Percentiles rank a stretch among this genome's conserved stretches.
Conservation (phyloP, 768 basidiomycete genomes). For the Kwoniella mangroviensis region DNA sequence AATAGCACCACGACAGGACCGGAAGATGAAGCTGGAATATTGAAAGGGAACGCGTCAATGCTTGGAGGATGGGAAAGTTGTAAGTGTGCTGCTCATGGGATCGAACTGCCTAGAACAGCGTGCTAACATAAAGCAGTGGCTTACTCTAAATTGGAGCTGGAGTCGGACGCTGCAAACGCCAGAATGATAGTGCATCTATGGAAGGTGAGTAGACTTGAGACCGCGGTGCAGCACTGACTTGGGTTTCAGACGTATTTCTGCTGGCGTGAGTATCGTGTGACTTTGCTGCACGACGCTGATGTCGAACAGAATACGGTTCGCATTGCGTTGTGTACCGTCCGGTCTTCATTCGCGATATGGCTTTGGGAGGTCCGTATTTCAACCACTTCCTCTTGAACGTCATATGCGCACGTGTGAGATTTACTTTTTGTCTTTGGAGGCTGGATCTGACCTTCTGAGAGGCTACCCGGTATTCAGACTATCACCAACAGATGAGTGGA, state of each 20-base stretch:
- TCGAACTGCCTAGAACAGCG: neutral
- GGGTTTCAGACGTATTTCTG: slow-evolving; percentile 27
- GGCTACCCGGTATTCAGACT: slow-evolving; percentile 29
- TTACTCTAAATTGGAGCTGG: slow-evolving; percentile 27
- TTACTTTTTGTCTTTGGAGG: too few species aligned
- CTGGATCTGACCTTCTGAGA: slow-evolving; percentile 5
- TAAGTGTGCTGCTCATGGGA: slow-evolving; percentile 1
- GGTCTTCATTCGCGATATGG: slow-evolving; percentile 40
- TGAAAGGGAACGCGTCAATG: slow-evolving; percentile 29
- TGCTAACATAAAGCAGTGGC: slow-evolving; percentile 23
- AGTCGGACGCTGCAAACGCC: slow-evolving; percentile 20
- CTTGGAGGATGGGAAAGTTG: slow-evolving; percentile 30
- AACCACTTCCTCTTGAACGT: slow-evolving; percentile 34
- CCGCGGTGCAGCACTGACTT: neutral
- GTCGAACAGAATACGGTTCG: slow-evolving; percentile 25
- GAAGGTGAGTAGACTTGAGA: slow-evolving; percentile 18
- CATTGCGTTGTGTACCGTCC: slow-evolving; percentile 37
- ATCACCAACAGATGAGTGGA: slow-evolving; percentile 9
- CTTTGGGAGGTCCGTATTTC: slow-evolving; percentile 35
- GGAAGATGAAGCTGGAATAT: slow-evolving; percentile 22
- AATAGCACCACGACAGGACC: slow-evolving; percentile 3
- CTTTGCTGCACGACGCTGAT: neutral
- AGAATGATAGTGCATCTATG: slow-evolving; percentile 30
- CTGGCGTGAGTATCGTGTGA: slow-evolving; percentile 25
- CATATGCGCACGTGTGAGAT: slow-evolving; percentile 30